Evolutionary conservation across 306 rosid species (phyloP), one percentile per base, ranked within the genome.

Genomic region (Citrullus mucosospermus): DNA sequence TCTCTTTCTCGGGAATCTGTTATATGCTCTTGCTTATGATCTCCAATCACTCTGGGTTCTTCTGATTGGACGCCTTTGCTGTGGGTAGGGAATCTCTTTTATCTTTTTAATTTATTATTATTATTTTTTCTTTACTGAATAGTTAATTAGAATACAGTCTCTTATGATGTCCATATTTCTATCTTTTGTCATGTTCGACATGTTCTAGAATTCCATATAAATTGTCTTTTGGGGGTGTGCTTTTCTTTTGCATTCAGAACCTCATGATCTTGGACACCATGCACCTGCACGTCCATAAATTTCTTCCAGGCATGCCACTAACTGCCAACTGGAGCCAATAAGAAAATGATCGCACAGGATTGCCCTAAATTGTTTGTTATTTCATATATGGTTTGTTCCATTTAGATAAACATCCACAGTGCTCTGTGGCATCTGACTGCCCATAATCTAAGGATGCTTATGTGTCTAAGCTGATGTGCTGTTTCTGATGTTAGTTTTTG

Each of bases 21-120:
- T 96, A 82, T 96, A 96, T 83, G 99, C 99, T 5, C 69, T 93
- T 86, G 99, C 99, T 56, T 96, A 88, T 72, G 99, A 96, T 85
- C 67, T 82, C 81, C 48, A 79, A 65, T 96, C 99, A 53, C 83
- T 96, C 84, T 89, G 97, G 96, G 86, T 96, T 85, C 99, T 96
- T 85, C 78, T 96, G 83, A 66, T 93, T 46, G 99, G 99, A 67
- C 99, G 99, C 51, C 91, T 96, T 83, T 82, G 91, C 55, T 96
- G 99, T 80, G 98, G 99, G 99, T 96, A 87, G 80, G 97, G 76
- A 56, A 77, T 84, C 81, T 78, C 84, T 78, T 78, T 70, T 66
- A n/a, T 50, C 16, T 8, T 46, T 36, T 8, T 7, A 36, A 9
- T 59, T 25, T 59, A 3, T 59, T 59, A 38, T 36, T 36, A 17